phyloP scores from a whole-genome alignment of 2,329 filamentous ascomycete genomes.

The Monosporascus sp. region DNA sequence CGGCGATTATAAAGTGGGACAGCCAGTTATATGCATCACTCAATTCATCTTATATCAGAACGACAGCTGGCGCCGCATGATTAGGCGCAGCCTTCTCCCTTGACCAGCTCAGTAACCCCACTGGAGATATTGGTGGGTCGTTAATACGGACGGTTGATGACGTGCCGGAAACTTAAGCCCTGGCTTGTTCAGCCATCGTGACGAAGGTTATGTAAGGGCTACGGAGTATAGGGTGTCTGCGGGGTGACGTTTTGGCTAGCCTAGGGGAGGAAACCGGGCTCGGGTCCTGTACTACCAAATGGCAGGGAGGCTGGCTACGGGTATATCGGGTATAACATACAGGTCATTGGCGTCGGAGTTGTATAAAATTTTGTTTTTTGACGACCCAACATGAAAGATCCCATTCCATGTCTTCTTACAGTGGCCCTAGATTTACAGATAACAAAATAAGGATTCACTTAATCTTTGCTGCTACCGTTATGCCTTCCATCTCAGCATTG shows the following conservation, averaged over 20 bases:
- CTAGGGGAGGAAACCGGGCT: too few relatives aligned
- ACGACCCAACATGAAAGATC: too few relatives aligned
- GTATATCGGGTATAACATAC: background rate
- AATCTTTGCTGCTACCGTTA: background rate
- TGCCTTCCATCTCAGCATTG: constrained; percentile 51
- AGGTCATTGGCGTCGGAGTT: background rate
- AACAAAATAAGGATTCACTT: constrained; percentile 4
- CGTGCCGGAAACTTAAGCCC: too few relatives aligned
- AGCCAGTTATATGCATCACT: background rate
- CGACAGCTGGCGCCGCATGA: background rate
- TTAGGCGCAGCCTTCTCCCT: too few relatives aligned
- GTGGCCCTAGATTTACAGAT: background rate
- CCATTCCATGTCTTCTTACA: background rate
- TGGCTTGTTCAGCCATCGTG: background rate
- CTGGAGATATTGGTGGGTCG: too few relatives aligned
- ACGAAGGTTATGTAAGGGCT: background rate
- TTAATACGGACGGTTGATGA: too few relatives aligned
- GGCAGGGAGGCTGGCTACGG: background rate
- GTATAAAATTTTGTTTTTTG: background rate
- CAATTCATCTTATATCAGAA: background rate
- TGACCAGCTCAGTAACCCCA: too few relatives aligned
- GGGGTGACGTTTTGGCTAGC: background rate
- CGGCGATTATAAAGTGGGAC: too few relatives aligned
- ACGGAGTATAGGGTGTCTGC: background rate
- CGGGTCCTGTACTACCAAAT: background rate